phyloP scores from a whole-genome alignment of 1,284 basidiomycete genomes.

The Omphalotus olearius region DNA sequence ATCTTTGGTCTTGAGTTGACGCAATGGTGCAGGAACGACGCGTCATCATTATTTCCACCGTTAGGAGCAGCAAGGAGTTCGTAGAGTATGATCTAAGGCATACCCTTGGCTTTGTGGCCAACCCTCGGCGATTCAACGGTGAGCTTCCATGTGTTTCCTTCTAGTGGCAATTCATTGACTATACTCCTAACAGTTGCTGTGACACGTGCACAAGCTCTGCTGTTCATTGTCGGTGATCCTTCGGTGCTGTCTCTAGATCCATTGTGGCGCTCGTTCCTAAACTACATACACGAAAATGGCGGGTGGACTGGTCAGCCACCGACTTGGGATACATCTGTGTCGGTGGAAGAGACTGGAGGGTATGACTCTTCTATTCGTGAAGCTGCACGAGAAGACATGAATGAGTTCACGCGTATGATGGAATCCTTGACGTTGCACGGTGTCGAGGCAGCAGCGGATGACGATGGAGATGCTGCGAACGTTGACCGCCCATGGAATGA shows the following conservation, averaged over 20 bases:
- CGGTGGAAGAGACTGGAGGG: constrained; percentile 12
- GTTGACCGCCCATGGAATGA: constrained; percentile 14
- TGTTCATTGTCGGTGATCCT: constrained; percentile 53
- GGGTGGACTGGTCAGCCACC: constrained; percentile 48
- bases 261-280: constrained; percentile 51
- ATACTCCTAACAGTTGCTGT: constrained; percentile 39
- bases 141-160: constrained; percentile 14
- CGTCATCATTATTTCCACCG: constrained; percentile 64
- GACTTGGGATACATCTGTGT: constrained; percentile 40
- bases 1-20: neutral
- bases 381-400: constrained; percentile 10
- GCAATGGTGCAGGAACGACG: constrained; percentile 45
- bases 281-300: constrained; percentile 40
- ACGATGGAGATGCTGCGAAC: constrained; percentile 8
- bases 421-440: constrained; percentile 10
- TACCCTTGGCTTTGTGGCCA: constrained; percentile 62
- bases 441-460: constrained; percentile 3
- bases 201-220: constrained; percentile 51
- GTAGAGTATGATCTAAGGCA: constrained; percentile 54
- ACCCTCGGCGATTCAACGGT: constrained; percentile 63
- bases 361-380: constrained; percentile 11
- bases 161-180: neutral
- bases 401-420: constrained; percentile 13
- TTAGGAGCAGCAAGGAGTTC: constrained; percentile 53
- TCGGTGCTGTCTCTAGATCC: constrained; percentile 52